phyloP scores from a whole-genome alignment of 768 basidiomycete species.

The Rhizopogon vesiculosus region DNA sequence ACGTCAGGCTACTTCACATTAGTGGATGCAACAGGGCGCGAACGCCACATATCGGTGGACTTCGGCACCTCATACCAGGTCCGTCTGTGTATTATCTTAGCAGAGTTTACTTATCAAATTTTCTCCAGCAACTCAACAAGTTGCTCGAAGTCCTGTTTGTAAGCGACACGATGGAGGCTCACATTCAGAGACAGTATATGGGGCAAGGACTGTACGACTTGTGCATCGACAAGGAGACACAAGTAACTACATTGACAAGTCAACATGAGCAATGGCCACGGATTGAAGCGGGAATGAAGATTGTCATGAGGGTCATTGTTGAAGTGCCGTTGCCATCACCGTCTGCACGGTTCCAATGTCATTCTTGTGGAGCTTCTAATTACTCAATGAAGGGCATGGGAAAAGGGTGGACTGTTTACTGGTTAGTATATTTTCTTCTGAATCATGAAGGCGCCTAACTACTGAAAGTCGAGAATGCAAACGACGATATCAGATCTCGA shows the following conservation, averaged over 20 bases:
- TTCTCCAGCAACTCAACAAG: slow-evolving; percentile 10
- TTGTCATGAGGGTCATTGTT: slow-evolving; percentile 20
- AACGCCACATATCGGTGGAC: slow-evolving; percentile 20
- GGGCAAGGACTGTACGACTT: slow-evolving; percentile 14
- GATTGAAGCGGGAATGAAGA: slow-evolving; percentile 20
- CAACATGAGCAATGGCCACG: slow-evolving; percentile 17
- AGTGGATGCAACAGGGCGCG: background rate
- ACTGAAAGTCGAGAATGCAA: no score
- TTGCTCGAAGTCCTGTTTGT: no score
- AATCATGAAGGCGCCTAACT: no score
- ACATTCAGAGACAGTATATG: slow-evolving; percentile 21
- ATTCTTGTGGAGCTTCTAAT: slow-evolving; percentile 14
- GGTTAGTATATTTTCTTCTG: no score
- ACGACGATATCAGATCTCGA: no score
- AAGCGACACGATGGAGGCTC: slow-evolving; percentile 6
- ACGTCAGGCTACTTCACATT: slow-evolving; percentile 17
- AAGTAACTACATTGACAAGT: slow-evolving; percentile 18
- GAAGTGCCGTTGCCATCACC: slow-evolving; percentile 12
- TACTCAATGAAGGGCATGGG: background rate
- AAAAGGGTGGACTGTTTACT: no score
- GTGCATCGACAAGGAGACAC: slow-evolving; percentile 16
- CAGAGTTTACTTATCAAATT: background rate
- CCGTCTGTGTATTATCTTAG: background rate
- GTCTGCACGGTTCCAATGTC: slow-evolving; percentile 14
- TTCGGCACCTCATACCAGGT: slow-evolving; percentile 21